A percentile compares a stretch with the other conserved stretches of the same genome.
These are phyloP conservation scores for Abelmoschus esculentus DNA, from an alignment of 345 rosid genomes.

Conservation along the genomic window DNA sequence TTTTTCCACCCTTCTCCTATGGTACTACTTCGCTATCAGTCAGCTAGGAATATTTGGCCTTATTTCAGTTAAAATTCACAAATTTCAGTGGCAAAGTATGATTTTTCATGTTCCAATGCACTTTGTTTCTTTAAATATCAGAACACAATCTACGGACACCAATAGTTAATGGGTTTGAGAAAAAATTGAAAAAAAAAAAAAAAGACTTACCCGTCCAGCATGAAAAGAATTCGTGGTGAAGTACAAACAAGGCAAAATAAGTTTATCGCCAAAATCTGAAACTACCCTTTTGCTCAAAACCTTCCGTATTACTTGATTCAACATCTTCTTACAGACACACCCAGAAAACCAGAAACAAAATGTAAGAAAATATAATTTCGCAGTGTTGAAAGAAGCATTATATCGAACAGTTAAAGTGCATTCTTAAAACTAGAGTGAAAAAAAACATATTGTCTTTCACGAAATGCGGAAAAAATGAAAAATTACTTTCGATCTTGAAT, in stretches of 20 bases:
- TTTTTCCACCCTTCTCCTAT: neutral
- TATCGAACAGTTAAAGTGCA: slow-evolving; percentile 17
- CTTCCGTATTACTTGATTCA: slow-evolving; percentile 44
- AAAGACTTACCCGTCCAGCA: slow-evolving; percentile 35
- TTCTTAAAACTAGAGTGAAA: too few relatives aligned
- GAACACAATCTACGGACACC: neutral
- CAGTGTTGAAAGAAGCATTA: slow-evolving; percentile 12
- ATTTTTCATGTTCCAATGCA: neutral
- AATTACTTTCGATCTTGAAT: neutral
- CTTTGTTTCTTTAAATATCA: neutral
- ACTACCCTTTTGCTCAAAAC: slow-evolving; percentile 18
- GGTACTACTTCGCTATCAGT: neutral
- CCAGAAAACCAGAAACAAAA: neutral
- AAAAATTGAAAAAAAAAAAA: neutral
- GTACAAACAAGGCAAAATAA: slow-evolving; percentile 28
- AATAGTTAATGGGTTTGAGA: neutral
- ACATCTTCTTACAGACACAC: slow-evolving; percentile 21
- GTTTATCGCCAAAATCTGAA: slow-evolving; percentile 27
- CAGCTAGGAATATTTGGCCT: neutral
- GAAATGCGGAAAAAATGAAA: neutral
- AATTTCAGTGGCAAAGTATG: neutral
- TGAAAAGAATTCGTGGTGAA: slow-evolving; percentile 30
- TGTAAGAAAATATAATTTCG: neutral
- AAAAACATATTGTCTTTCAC: neutral
- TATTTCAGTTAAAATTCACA: neutral